These are phyloP conservation scores for Brassica incana DNA, from an alignment of 345 rosid species.

Conservation along the genomic window DNA sequence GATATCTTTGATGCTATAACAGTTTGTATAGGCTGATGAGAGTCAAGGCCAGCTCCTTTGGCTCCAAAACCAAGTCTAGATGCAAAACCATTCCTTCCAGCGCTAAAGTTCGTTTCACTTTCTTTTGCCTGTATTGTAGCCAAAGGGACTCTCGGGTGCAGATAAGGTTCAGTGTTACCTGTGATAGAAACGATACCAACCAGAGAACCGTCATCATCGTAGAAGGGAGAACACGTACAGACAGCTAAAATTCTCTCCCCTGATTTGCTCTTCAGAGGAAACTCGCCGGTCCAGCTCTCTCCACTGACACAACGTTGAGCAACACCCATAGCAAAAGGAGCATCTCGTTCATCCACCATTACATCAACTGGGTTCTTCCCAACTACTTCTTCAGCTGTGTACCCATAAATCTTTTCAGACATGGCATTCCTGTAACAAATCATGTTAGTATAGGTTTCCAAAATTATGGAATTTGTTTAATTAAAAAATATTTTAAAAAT, in stretches of 20 bases:
- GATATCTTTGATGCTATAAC: conserved; percentile 86
- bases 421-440: conserved; percentile 68
- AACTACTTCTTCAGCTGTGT: conserved; percentile 70
- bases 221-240: conserved; percentile 70
- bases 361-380: conserved; percentile 70
- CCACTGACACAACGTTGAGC: conserved; percentile 57
- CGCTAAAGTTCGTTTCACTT: conserved; percentile 46
- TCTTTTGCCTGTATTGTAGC: conserved; percentile 43
- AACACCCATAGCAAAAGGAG: conserved; percentile 49
- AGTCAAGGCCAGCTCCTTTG: conserved; percentile 59
- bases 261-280: conserved; percentile 73
- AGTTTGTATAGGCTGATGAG: conserved; percentile 86
- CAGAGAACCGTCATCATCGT: conserved; percentile 65
- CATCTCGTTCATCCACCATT: conserved; percentile 63
- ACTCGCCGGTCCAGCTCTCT: conserved; percentile 86
- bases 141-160: conserved; percentile 40
- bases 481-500: no score
- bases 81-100: conserved; percentile 50
- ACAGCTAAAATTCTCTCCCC: conserved; percentile 62
- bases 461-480: no score
- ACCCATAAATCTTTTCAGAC: conserved; percentile 81
- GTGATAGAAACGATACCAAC: conserved; percentile 81
- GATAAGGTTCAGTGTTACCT: conserved; percentile 54
- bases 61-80: conserved; percentile 46
- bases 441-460: not conserved